Conservation (phyloP, 768 basidiomycete species). For the Boletus sp. region DNA sequence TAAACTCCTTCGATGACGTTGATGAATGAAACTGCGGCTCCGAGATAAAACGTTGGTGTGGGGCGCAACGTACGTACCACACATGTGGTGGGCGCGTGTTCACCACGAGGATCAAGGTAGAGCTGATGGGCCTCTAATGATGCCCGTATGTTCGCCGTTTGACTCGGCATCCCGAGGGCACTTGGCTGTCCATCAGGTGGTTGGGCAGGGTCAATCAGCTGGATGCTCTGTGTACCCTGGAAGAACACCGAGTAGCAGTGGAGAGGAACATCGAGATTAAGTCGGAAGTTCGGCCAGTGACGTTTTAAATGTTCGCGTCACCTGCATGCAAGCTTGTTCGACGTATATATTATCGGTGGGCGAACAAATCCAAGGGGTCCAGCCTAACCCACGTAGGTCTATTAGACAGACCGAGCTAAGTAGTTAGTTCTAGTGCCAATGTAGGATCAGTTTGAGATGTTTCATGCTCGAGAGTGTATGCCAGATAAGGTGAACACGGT, state of each 20-base stretch:
- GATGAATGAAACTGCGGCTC: constrained; percentile 16
- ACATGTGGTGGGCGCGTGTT: constrained; percentile 12
- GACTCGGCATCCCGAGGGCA: neutral
- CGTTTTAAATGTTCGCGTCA: too few species aligned
- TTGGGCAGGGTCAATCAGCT: neutral
- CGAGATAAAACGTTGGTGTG: constrained; percentile 17
- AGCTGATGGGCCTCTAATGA: neutral
- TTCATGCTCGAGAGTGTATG: neutral
- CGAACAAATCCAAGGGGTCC: neutral
- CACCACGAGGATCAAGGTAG: constrained; percentile 16
- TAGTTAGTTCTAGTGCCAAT: neutral
- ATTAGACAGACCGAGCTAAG: neutral
- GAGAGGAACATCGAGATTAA: neutral
- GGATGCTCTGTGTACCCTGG: neutral
- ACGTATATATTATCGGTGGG: too few species aligned
- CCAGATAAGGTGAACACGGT: neutral
- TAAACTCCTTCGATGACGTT: neutral
- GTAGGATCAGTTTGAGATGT: neutral
- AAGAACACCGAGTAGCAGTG: neutral
- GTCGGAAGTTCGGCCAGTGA: neutral
- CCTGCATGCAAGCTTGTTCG: too few species aligned
- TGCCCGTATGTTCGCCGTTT: neutral
- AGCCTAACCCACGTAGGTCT: neutral
- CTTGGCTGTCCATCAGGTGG: too few species aligned
- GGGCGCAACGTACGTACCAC: constrained; percentile 9